Conservation (phyloP, 2,329 filamentous ascomycete species). For the Penicillium verrucosum region DNA sequence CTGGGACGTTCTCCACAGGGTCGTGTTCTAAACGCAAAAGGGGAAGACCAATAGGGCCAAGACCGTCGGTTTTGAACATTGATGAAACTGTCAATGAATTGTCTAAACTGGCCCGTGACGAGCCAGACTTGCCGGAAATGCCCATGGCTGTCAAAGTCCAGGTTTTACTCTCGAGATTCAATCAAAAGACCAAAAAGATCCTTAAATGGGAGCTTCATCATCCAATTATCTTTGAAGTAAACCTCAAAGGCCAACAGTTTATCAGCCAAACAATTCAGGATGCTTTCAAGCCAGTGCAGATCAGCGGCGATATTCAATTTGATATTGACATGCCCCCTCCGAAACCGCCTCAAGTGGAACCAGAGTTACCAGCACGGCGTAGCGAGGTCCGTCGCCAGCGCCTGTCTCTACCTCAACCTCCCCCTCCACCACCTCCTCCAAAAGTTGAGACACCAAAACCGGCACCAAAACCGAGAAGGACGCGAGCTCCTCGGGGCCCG, state of each 20-base stretch:
- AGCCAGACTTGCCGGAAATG: slow-evolving; percentile 9
- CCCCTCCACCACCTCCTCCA: background rate
- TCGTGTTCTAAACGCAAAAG: slow-evolving; percentile 22
- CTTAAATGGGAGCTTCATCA: slow-evolving; percentile 39
- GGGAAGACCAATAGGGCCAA: slow-evolving; percentile 1
- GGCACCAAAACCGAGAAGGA: background rate
- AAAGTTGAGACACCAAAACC: background rate
- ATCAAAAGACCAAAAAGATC: slow-evolving; percentile 32
- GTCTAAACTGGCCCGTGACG: slow-evolving; percentile 28
- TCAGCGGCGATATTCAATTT: slow-evolving; percentile 36
- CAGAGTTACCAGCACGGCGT: slow-evolving; percentile 5
- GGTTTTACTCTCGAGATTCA: slow-evolving; percentile 30
- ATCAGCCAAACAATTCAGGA: slow-evolving; percentile 39
- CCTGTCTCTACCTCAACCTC: background rate
- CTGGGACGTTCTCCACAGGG: slow-evolving; percentile 49
- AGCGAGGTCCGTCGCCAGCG: background rate
- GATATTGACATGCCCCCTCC: slow-evolving; percentile 21
- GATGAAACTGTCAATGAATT: slow-evolving; percentile 26
- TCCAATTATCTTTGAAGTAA: slow-evolving; percentile 27
- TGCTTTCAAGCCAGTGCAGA: slow-evolving; percentile 30
- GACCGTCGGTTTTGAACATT: slow-evolving; percentile 10
- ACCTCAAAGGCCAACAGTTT: slow-evolving; percentile 27
- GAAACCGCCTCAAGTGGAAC: background rate
- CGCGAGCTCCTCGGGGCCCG: background rate
- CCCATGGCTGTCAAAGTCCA: slow-evolving; percentile 9